Evolutionary conservation across 768 basidiomycete genomes (phyloP), one percentile per base, ranked within the genome.

Genomic region (Udeniomyces megalosporus): DNA sequence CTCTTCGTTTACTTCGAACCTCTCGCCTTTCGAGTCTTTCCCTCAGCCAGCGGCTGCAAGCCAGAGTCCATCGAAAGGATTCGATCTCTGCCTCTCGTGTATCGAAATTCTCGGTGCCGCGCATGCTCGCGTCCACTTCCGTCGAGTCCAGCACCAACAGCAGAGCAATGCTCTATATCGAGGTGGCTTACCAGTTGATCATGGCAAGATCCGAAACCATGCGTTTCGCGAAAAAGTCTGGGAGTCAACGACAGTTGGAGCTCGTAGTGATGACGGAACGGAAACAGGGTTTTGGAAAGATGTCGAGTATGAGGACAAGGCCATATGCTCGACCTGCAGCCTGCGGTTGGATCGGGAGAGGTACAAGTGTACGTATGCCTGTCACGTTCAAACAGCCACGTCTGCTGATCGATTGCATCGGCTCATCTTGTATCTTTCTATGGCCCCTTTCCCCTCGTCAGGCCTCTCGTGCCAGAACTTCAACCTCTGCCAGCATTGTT

Each of bases 151-250:
- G n/a, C n/a, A n/a, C n/a, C n/a, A n/a, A n/a, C n/a, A n/a, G n/a
- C n/a, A n/a, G n/a, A n/a, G n/a, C n/a, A n/a, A n/a, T n/a, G n/a
- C n/a, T n/a, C n/a, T n/a, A n/a, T 55, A 34, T 8, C 3, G 53
- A 7, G 22, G 14, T 1, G 46, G 29, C 15, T 14, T 22, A 47
- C 61, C 65, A 4, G 61, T 61, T 17, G 35, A 20, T 2, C 61
- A 60, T 0, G 61, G 47, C 17, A 24, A 29, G 38, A 35, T 34
- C 45, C 31, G 26, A 45, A 62, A 28, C 17, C 91, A 96, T 71
- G 84, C 86, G 1, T 96, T 85, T 70, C 73, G 81, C 48, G 91
- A 93, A 74, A 86, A 86, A 72, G 78, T 85, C 2, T 95, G 91
- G 92, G 83, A n/a, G n/a, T n/a, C n/a, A n/a, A 83, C 1, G 79